These are phyloP conservation scores for Penicillium italicum DNA, from an alignment of 2,329 filamentous ascomycete species.

Conservation along the genomic window DNA sequence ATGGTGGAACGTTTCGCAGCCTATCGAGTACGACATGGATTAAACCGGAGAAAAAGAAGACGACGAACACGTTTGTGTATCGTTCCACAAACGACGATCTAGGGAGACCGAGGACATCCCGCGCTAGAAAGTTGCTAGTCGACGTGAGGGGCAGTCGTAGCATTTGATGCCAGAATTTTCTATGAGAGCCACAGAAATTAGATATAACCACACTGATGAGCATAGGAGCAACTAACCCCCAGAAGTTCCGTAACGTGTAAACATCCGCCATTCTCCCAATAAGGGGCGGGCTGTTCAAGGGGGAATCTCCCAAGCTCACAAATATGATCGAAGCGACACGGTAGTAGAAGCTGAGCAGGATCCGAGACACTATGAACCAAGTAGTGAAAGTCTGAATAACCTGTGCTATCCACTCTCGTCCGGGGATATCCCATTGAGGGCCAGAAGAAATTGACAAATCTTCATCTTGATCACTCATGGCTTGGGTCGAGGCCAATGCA, in stretches of 20 bases:
- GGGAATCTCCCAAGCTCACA: constrained; percentile 15
- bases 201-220: background rate
- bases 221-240: constrained; percentile 23
- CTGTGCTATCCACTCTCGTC: constrained; percentile 14
- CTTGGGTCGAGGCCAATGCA: background rate
- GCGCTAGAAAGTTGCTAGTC: constrained; percentile 19
- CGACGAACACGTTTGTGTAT: constrained; percentile 28
- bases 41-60: constrained; percentile 30
- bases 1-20: constrained; percentile 12
- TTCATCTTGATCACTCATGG: background rate
- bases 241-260: constrained; percentile 27
- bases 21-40: constrained; percentile 22
- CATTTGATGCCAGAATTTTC: constrained; percentile 32
- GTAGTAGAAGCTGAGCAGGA: constrained; percentile 21
- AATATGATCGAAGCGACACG: constrained; percentile 19
- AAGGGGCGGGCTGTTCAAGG: constrained; percentile 23
- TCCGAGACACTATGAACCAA: constrained; percentile 15
- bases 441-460: background rate
- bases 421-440: constrained; percentile 5
- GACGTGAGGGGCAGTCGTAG: constrained; percentile 25
- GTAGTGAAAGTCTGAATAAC: constrained; percentile 8
- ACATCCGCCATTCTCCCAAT: constrained; percentile 25
- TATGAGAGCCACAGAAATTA: background rate
- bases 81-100: constrained; percentile 21
- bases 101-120: constrained; percentile 18